Percentiles rank a stretch among this genome's conserved stretches.
Conservation (phyloP, 768 basidiomycete species). For the Piloderma croceum region DNA sequence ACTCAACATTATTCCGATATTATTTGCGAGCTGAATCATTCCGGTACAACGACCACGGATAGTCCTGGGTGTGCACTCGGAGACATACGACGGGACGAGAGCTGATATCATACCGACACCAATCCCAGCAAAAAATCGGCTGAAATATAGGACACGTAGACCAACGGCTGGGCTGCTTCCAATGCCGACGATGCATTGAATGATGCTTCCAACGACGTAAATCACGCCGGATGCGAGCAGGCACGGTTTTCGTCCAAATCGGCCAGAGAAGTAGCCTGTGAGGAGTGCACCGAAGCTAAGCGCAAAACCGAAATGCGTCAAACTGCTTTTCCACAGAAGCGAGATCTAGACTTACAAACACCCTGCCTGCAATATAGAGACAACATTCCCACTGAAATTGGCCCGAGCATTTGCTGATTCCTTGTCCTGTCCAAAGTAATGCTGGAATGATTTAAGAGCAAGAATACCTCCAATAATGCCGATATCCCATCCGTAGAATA, state of each 20-base stretch:
- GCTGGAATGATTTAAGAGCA: slow-evolving; percentile 39
- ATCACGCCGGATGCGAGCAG: slow-evolving; percentile 40
- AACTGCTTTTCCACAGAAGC: not conserved
- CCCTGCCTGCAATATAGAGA: slow-evolving; percentile 45
- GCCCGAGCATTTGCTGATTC: slow-evolving; percentile 33
- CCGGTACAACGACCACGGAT: slow-evolving; percentile 50
- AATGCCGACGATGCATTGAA: slow-evolving; percentile 41
- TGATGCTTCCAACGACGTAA: slow-evolving; percentile 42
- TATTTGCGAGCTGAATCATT: slow-evolving; percentile 30
- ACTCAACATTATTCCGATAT: slow-evolving; percentile 30
- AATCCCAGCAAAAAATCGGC: slow-evolving; percentile 55
- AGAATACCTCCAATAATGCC: slow-evolving; percentile 48
- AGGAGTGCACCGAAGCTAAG: slow-evolving; percentile 41
- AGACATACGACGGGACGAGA: slow-evolving; percentile 46
- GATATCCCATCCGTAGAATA: slow-evolving; percentile 32
- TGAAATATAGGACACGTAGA: slow-evolving; percentile 37
- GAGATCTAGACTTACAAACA: slow-evolving; percentile 35
- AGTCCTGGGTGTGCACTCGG: slow-evolving; percentile 42
- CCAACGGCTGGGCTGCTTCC: slow-evolving; percentile 31
- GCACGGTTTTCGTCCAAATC: slow-evolving; percentile 42
- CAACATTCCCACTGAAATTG: slow-evolving; percentile 44
- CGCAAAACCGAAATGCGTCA: not conserved
- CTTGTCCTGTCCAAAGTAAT: slow-evolving; percentile 42
- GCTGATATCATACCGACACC: slow-evolving; percentile 53
- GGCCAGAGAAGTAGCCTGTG: slow-evolving; percentile 34